Evolutionary conservation across 495 filamentous ascomycete species (phyloP), one percentile per base, ranked within the genome.

Genomic region (Talaromyces proteolyticus): DNA sequence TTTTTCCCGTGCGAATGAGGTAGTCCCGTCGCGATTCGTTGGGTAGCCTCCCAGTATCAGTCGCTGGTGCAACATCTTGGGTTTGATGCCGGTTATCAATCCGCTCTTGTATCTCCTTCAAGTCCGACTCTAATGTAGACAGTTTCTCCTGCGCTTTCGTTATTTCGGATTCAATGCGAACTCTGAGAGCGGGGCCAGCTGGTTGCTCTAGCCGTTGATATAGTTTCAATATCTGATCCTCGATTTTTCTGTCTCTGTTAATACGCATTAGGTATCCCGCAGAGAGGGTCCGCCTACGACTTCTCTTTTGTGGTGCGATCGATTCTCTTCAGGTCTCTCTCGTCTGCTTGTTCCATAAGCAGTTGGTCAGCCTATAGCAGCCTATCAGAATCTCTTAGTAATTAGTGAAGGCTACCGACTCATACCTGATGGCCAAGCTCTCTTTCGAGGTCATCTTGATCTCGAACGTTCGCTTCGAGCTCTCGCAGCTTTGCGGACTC

Each of bases 1-100:
- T 98, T 65, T 97, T 96, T 46, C 93, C 93, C 0, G 92, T 98
- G 5, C 93, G 80, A 26, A 98, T 91, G 43, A 98, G 77, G 62
- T 89, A 97, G 23, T 94, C 90, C 42, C 91, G 79, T 45, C 87
- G 81, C 12, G 77, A 89, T 68, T 97, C 93, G 56, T 85, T 83
- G 14, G 87, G 81, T 51, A 91, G 63, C 46, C 78, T 80, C 52
- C 72, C 73, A 29, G 79, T 77, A 4, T 74, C 74, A 42, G 57
- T 58, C 19, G 72, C 65, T 6, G 60, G 57, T 1, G 57, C 58
- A 16, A 67, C 63, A 10, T 73, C 73, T 41, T 80, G 67, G 26
- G 72, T 69, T 46, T 74, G 66, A 47, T 84, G 80, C 52, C 91
- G 77, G 34, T 82, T 74, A 53, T 87, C 79, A 26, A 96, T 93